Conservation (phyloP, 768 basidiomycete genomes). For the Trametes cingulata region DNA sequence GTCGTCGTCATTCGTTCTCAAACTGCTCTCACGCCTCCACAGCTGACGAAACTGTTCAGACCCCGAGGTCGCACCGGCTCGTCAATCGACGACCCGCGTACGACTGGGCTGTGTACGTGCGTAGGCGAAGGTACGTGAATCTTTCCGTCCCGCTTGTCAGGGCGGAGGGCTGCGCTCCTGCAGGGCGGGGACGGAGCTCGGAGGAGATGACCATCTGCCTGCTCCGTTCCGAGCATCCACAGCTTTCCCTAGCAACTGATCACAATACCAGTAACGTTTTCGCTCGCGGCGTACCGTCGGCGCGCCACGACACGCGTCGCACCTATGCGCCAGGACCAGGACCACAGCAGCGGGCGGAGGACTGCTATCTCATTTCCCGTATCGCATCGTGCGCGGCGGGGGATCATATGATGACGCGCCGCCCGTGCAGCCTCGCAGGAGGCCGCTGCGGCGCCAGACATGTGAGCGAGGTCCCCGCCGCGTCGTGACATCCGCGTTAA, state of each 20-base stretch:
- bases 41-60: neutral
- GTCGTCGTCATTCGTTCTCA: neutral
- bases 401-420: slow-evolving; percentile 17
- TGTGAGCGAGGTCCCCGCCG: slow-evolving; percentile 7
- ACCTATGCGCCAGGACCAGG: neutral
- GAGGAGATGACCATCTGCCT: neutral
- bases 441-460: neutral
- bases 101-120: slow-evolving; percentile 9
- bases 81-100: neutral
- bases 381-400: slow-evolving; percentile 17
- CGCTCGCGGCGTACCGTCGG: neutral
- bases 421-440: neutral
- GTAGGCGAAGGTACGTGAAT: neutral
- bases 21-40: neutral
- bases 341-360: neutral
- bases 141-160: neutral
- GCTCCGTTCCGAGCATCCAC: slow-evolving; percentile 11
- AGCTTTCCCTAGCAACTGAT: slow-evolving; percentile 19
- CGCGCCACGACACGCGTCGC: neutral
- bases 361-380: slow-evolving; percentile 18
- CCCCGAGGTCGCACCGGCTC: neutral
- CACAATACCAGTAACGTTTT: neutral
- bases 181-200: slow-evolving; percentile 5
- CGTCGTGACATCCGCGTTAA: neutral
- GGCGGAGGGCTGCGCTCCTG: slow-evolving; percentile 17